Conservation (phyloP, 768 basidiomycete species). For the Rhodotorula graminis region DNA sequence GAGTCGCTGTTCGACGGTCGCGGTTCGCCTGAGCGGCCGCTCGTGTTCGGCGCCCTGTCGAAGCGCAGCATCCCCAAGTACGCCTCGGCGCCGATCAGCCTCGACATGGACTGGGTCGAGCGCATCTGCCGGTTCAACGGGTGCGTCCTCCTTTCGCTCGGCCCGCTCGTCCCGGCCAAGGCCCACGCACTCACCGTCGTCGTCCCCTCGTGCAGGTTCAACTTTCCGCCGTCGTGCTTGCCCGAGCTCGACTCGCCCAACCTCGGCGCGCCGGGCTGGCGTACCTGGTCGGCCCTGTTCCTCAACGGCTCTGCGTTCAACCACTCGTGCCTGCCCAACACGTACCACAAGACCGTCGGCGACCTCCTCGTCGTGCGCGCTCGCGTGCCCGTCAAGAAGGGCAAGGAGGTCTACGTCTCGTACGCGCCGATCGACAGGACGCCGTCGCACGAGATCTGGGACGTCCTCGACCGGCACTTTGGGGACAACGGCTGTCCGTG, state of each 20-base stretch:
- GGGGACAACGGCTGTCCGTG: no score
- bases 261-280: no score
- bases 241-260: no score
- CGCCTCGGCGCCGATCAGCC: conserved; percentile 6
- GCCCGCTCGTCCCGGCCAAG: no score
- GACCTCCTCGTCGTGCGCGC: conserved; percentile 47
- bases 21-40: not conserved
- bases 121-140: conserved; percentile 41
- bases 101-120: conserved; percentile 45
- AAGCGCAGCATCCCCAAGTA: not conserved
- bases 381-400: conserved; percentile 34
- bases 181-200: no score
- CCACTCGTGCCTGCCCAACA: conserved; percentile 46
- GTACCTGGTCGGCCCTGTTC: conserved; percentile 38
- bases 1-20: not conserved
- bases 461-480: no score
- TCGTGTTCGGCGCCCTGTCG: not conserved
- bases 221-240: no score
- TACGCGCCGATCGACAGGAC: conserved; percentile 3
- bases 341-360: conserved; percentile 41
- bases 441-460: no score
- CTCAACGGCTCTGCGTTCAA: conserved; percentile 47
- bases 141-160: conserved; percentile 31
- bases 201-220: no score
- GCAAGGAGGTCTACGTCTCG: conserved; percentile 43